Percentiles rank a stretch among this genome's conserved stretches.
phyloP scores from a whole-genome alignment of 179 eudicot genomes.

The Heliamphora pulchella region DNA sequence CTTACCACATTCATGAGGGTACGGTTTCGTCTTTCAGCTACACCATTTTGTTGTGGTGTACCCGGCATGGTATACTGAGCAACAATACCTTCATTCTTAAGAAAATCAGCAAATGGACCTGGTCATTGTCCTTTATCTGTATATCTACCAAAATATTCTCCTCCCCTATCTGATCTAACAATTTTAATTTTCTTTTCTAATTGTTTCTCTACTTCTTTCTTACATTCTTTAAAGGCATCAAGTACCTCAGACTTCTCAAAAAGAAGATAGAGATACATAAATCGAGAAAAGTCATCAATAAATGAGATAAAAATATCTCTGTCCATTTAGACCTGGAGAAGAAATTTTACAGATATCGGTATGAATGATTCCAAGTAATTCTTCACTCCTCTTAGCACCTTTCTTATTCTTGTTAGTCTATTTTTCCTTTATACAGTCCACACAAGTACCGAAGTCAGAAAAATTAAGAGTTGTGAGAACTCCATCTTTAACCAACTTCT shows the following conservation, averaged over 20 bases:
- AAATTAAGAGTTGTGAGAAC: background rate
- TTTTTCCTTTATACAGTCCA: constrained; percentile 8
- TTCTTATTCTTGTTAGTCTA: background rate
- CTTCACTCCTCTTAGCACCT: background rate
- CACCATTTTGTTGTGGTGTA: background rate
- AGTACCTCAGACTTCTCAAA: background rate
- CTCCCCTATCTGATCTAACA: background rate
- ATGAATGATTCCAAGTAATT: background rate
- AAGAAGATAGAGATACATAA: background rate
- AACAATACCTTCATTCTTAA: background rate
- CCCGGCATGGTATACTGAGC: background rate
- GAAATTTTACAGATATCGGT: background rate
- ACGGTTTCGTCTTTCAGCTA: background rate
- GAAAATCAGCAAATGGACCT: background rate
- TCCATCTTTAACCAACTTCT: background rate
- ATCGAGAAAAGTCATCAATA: background rate
- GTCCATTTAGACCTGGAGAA: background rate
- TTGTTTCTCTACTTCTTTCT: background rate
- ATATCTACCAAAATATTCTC: background rate
- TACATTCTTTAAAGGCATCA: background rate
- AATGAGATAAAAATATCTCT: background rate
- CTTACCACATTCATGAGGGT: background rate
- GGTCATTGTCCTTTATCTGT: background rate
- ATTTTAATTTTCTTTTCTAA: background rate
- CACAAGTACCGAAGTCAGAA: constrained; percentile 1